Conservation (phyloP, 805 yeast genomes). For the Saturnispora besseyi region DNA sequence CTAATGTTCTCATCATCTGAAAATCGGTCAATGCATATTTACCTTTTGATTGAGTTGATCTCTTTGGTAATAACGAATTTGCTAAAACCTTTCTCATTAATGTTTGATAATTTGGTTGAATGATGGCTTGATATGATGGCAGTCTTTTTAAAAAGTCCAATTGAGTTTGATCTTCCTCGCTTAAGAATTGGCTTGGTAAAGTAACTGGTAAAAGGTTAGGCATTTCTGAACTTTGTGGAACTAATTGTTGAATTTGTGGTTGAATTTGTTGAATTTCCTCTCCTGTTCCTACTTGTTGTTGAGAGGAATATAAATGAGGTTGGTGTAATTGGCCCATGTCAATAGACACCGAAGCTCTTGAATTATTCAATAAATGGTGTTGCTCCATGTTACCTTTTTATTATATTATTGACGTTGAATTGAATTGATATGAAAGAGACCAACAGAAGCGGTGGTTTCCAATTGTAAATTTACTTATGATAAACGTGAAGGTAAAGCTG, state of each 20-base stretch:
- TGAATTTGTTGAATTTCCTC: slow-evolving; percentile 5
- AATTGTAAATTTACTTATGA: no score
- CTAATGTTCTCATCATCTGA: slow-evolving; percentile 47
- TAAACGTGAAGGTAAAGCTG: no score
- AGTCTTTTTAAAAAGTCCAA: slow-evolving; percentile 24
- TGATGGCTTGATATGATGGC: slow-evolving; percentile 31
- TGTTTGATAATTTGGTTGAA: slow-evolving; percentile 25
- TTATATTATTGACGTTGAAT: no score
- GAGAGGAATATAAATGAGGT: not conserved
- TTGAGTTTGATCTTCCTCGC: slow-evolving; percentile 24
- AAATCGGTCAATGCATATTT: slow-evolving; percentile 49
- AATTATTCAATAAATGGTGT: slow-evolving; percentile 11
- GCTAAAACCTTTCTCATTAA: slow-evolving; percentile 23
- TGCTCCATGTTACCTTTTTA: slow-evolving; percentile 3
- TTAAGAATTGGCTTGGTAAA: slow-evolving; percentile 10
- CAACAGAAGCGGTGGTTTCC: no score
- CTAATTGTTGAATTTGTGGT: slow-evolving; percentile 4
- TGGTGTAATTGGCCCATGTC: slow-evolving; percentile 11
- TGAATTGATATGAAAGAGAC: no score
- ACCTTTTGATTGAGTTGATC: slow-evolving; percentile 42
- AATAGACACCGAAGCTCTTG: slow-evolving; percentile 10
- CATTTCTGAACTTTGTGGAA: not conserved
- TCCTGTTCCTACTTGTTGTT: not conserved
- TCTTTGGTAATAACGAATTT: slow-evolving; percentile 24
- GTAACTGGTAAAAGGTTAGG: not conserved